Evolutionary conservation across 2,329 filamentous ascomycete species (phyloP), one percentile per base, ranked within the genome.

Genomic region (Curvularia eragrostidis): DNA sequence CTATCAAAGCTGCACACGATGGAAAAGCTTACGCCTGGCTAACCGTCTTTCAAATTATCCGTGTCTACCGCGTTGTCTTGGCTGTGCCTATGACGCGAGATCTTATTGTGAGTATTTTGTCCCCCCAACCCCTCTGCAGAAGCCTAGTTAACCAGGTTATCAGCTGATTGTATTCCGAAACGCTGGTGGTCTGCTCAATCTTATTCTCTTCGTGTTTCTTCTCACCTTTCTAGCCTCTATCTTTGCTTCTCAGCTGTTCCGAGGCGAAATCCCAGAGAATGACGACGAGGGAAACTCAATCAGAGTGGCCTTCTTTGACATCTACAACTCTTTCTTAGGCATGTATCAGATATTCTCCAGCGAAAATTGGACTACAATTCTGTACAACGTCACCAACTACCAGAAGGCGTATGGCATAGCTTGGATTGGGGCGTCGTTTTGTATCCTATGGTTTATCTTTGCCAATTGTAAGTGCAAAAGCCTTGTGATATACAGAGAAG

Each of bases 321-420:
- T 99, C 34, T 99, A 90, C 81, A 98, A 98, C 72, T 91, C 93
- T 0, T 99, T 99, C 72, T 82, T 99, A 15, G 95, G 93, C 55
- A 98, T 99, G 93, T 99, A 99, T 74, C 92, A 97, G 77, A 87
- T 99, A 28, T 81, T 99, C 43, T 97, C 95, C 9, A 97, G 92
- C 69, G 95, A 99, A 74, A 92, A 97, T 71, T 99, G 95, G 95
- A 99, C 96, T 0, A 79, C 80, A 0, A 90, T 97, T 44, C 79
- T 99, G 55, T 99, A 97, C 79, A 87, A 85, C 57, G 87, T 93
- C 39, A 96, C 93, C 0, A 80, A 84, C 5, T 89, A 87, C 67
- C 88, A 91, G 9, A 83, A 83, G 9, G 69, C 73, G 5, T 86
- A 83, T 65, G 83, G 88, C 38, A 96, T 91, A n/a, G 86, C 91